Conservation (phyloP, 169 alveolate genomes). For the Toxoplasma gondii region DNA sequence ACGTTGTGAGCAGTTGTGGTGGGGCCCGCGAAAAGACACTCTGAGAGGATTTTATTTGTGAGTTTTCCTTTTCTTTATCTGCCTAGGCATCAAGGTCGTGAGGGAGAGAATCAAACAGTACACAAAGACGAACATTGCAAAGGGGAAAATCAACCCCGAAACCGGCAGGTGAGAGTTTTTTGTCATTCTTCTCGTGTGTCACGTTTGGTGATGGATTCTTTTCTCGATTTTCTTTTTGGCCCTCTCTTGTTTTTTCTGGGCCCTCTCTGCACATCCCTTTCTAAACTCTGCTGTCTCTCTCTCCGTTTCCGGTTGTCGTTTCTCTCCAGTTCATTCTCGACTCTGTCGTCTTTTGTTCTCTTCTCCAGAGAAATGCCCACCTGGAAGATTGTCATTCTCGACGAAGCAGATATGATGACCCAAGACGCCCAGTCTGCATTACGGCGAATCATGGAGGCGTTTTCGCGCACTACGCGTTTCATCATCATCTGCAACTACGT, state of each 20-base stretch:
- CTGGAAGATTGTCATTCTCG: conserved; percentile 96
- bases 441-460: conserved; percentile 97
- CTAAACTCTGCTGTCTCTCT: no score
- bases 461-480: conserved; percentile 95
- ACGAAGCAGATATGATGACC: conserved; percentile 99
- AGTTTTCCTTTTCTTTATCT: background rate
- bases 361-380: conserved; percentile 84
- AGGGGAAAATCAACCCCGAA: conserved; percentile 81
- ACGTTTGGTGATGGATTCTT: background rate
- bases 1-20: no score
- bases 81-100: conserved; percentile 94
- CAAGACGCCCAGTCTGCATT: conserved; percentile 99
- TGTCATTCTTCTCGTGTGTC: background rate
- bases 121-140: conserved; percentile 94
- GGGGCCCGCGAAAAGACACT: no score
- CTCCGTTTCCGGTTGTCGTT: no score
- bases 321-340: no score
- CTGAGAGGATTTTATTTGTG: background rate
- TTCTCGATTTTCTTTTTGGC: no score
- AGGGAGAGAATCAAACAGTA: conserved; percentile 97
- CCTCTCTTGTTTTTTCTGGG: no score
- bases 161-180: conserved; percentile 77
- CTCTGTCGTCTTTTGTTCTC: background rate
- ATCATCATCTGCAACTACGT: conserved; percentile 98
- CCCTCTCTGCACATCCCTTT: no score